These are phyloP conservation scores for Mortierella sp. DNA, from an alignment of 371 early-diverging fungal genomes.

Conservation along the genomic window DNA sequence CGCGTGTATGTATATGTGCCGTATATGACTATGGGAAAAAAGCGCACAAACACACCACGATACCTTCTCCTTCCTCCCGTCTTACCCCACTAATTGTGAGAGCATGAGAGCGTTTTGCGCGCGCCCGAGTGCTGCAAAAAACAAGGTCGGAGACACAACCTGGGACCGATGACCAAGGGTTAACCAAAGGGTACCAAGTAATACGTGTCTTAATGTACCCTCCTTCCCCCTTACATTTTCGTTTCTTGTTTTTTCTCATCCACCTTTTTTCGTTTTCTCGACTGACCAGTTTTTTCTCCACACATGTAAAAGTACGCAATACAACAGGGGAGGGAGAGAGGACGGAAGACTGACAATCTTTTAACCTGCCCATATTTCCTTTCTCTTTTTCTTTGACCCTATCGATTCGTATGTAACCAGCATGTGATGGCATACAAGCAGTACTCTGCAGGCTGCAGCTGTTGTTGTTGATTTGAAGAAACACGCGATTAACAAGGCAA, in stretches of 20 bases:
- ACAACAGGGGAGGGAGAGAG: neutral
- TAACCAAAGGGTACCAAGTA: neutral
- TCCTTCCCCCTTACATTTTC: neutral
- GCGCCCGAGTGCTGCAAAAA: neutral
- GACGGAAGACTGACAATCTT: neutral
- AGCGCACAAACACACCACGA: neutral
- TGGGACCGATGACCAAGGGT: neutral
- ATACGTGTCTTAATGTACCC: neutral
- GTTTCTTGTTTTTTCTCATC: neutral
- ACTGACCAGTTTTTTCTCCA: neutral
- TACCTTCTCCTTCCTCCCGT: neutral
- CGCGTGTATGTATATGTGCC: neutral
- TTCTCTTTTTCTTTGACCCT: neutral
- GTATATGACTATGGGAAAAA: neutral
- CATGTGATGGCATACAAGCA: conserved; percentile 9
- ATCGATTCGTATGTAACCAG: too few species aligned
- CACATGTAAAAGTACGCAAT: neutral
- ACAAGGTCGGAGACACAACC: neutral
- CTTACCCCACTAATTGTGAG: neutral
- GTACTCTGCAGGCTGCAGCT: neutral
- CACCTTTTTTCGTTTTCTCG: neutral
- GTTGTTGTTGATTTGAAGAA: neutral
- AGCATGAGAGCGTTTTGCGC: conserved; percentile 4
- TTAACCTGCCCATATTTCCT: neutral
- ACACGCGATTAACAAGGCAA: neutral